Conservation (phyloP, 31 red algal genomes). For the Asparagopsis taxiformis region DNA sequence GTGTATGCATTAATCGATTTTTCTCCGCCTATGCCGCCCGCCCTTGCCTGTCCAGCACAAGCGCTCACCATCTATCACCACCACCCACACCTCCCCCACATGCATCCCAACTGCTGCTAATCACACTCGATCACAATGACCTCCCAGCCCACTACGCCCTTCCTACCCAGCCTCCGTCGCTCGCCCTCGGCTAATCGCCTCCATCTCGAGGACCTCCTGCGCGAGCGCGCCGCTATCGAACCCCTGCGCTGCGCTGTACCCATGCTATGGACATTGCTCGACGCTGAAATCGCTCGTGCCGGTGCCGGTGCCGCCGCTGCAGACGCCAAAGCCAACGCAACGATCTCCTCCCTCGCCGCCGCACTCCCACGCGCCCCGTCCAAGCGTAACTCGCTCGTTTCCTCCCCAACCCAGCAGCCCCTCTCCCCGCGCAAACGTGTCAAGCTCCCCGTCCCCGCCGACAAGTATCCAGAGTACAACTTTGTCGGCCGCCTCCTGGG, state of each 20-base stretch:
- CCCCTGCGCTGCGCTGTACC: conserved; percentile 40
- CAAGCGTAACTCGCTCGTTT: neutral
- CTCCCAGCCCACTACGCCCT: no score
- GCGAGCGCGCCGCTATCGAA: conserved; percentile 57
- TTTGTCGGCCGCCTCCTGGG: conserved; percentile 81
- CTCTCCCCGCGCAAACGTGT: conserved; percentile 34
- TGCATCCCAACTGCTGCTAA: no score
- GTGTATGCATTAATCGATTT: no score
- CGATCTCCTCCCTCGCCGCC: neutral
- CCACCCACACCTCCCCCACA: no score
- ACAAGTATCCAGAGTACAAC: conserved; percentile 76
- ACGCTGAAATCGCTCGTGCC: neutral
- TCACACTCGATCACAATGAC: no score
- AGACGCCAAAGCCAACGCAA: neutral
- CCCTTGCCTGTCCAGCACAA: no score
- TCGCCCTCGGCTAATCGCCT: no score
- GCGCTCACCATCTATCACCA: no score
- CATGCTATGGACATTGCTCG: conserved; percentile 30
- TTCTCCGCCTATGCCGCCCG: no score
- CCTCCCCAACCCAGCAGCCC: neutral
- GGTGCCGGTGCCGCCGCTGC: neutral
- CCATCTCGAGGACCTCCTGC: conserved; percentile 33
- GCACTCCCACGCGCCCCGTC: neutral
- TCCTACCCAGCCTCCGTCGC: no score
- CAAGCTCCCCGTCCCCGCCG: conserved; percentile 82